These are phyloP conservation scores for Apiospora phragmitis DNA, from an alignment of 2,329 filamentous ascomycete species.

Conservation along the genomic window DNA sequence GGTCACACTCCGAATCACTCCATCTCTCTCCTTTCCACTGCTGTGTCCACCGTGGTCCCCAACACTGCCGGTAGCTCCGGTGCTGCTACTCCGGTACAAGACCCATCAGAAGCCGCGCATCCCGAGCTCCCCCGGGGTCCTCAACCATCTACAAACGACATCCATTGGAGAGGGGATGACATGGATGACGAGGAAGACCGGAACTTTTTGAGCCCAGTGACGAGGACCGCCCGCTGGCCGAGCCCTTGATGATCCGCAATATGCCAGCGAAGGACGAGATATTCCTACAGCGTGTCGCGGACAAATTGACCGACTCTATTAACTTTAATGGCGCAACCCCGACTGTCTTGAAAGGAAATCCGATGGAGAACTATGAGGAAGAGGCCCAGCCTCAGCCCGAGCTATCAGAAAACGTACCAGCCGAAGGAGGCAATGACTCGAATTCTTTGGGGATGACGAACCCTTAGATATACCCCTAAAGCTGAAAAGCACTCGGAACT, in stretches of 20 bases:
- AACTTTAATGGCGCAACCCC: constrained; percentile 48
- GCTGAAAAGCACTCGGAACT: constrained; percentile 15
- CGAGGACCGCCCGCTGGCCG: constrained; percentile 48
- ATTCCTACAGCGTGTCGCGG: constrained; percentile 50
- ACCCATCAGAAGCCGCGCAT: constrained; percentile 17
- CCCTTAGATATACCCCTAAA: constrained; percentile 14
- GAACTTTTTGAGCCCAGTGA: constrained; percentile 39
- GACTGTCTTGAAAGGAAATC: constrained; percentile 32
- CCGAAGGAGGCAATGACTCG: neutral
- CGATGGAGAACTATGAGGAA: neutral
- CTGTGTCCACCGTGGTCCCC: constrained; percentile 40
- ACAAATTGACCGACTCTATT: constrained; percentile 52
- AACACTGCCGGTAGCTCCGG: constrained; percentile 43
- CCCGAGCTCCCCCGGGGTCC: constrained; percentile 17
- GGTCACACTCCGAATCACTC: constrained; percentile 63
- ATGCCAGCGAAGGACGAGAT: constrained; percentile 56
- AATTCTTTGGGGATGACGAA: constrained; percentile 7
- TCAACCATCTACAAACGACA: neutral
- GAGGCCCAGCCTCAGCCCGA: neutral
- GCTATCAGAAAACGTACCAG: neutral
- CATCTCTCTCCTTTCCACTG: constrained; percentile 50
- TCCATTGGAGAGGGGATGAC: constrained; percentile 9
- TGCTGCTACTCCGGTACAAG: constrained; percentile 31
- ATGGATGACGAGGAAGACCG: constrained; percentile 19
- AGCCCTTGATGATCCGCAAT: constrained; percentile 56